These are phyloP conservation scores for Corchorus capsularis DNA, from an alignment of 345 rosid genomes.

Conservation along the genomic window DNA sequence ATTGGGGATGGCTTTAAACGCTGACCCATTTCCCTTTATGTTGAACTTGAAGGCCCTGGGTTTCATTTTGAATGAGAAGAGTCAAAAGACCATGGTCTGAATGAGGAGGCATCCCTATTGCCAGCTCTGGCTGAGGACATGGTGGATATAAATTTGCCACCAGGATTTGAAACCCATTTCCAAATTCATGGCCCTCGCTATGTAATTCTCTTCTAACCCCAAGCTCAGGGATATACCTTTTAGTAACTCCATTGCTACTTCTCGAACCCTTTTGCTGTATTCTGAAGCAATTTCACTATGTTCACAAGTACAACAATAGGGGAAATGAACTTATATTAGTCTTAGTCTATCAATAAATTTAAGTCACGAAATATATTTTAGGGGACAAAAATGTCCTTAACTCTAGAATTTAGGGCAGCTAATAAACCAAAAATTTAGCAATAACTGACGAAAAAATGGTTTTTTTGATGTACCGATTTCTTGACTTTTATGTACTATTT, in stretches of 20 bases:
- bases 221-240: slow-evolving; percentile 53
- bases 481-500: too few species aligned
- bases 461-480: too few species aligned
- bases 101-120: slow-evolving; percentile 64
- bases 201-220: slow-evolving; percentile 39
- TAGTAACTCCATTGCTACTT: slow-evolving; percentile 36
- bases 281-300: slow-evolving; percentile 39
- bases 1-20: slow-evolving; percentile 30
- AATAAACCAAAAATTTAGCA: too few species aligned
- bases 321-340: neutral
- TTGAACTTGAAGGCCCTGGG: slow-evolving; percentile 47
- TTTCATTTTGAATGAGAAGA: slow-evolving; percentile 42
- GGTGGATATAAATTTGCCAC: slow-evolving; percentile 49
- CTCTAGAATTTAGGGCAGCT: too few species aligned
- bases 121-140: slow-evolving; percentile 58
- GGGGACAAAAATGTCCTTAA: too few species aligned
- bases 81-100: slow-evolving; percentile 63
- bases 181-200: slow-evolving; percentile 31
- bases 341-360: too few species aligned
- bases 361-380: too few species aligned
- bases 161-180: slow-evolving; percentile 36
- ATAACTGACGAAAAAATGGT: too few species aligned
- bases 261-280: slow-evolving; percentile 33
- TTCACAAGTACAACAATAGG: too few species aligned
- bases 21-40: slow-evolving; percentile 53